Conservation (phyloP, 805 yeast genomes). For the Lachancea sp. region DNA sequence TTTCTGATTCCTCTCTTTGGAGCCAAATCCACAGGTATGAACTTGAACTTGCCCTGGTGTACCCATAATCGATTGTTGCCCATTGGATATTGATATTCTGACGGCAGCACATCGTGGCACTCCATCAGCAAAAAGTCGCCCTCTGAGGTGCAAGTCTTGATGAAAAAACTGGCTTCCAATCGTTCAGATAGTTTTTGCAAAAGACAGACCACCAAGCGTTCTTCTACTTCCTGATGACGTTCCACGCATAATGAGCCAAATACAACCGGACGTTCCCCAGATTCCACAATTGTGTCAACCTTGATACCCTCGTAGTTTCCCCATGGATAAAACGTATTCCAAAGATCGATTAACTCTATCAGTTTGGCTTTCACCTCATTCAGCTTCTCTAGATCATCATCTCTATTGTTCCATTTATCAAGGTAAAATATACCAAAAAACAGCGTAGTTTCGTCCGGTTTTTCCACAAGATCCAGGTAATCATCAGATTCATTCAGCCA, state of each 20-base stretch:
- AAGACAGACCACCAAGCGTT: slow-evolving; percentile 38
- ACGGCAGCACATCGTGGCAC: slow-evolving; percentile 41
- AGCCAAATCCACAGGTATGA: slow-evolving; percentile 31
- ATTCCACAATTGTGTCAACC: slow-evolving; percentile 17
- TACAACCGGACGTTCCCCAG: slow-evolving; percentile 18
- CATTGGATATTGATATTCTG: slow-evolving; percentile 38
- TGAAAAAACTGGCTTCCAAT: slow-evolving; percentile 33
- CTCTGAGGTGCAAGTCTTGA: slow-evolving; percentile 46
- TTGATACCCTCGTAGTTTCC: slow-evolving; percentile 24
- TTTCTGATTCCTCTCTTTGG: slow-evolving; percentile 32
- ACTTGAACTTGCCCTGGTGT: slow-evolving; percentile 35
- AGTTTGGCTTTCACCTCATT: slow-evolving; percentile 18
- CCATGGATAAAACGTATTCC: slow-evolving; percentile 41
- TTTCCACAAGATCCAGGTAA: slow-evolving; percentile 15
- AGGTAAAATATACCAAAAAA: slow-evolving; percentile 26
- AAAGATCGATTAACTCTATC: slow-evolving; percentile 27
- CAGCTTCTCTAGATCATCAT: slow-evolving; percentile 1
- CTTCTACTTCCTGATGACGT: slow-evolving; percentile 45
- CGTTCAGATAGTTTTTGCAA: slow-evolving; percentile 34
- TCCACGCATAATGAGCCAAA: slow-evolving; percentile 33
- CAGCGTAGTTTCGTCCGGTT: slow-evolving; percentile 18
- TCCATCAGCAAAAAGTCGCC: slow-evolving; percentile 52
- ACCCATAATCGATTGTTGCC: slow-evolving; percentile 48
- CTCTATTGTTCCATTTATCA: slow-evolving; percentile 16
- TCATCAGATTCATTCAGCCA: slow-evolving; percentile 23